These are phyloP conservation scores for Podospora bellae-mahoneyi DNA, from an alignment of 495 filamentous ascomycete genomes.

Conservation along the genomic window DNA sequence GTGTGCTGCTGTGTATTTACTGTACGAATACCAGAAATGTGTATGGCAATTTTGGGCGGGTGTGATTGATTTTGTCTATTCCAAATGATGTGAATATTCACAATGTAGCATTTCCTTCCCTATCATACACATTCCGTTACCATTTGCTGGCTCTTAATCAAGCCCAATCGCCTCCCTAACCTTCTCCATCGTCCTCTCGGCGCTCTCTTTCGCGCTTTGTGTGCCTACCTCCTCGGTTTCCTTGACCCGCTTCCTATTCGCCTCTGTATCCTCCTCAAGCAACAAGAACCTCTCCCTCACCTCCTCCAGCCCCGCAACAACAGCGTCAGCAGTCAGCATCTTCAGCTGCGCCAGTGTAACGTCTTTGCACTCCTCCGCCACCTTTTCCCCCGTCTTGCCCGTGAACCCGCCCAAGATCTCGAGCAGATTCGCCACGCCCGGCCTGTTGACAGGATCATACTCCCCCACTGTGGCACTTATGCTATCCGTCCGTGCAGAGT, in stretches of 20 bases:
- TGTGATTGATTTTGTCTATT: too few relatives aligned
- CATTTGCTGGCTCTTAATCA: background rate
- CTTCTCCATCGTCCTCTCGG: constrained; percentile 61
- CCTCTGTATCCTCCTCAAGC: constrained; percentile 44
- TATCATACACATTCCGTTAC: background rate
- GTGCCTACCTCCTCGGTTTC: constrained; percentile 59
- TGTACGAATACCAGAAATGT: constrained; percentile 10
- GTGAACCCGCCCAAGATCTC: constrained; percentile 65
- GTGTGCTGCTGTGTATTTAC: constrained; percentile 2
- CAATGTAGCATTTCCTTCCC: background rate
- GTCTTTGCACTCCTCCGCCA: constrained; percentile 50
- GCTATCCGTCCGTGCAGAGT: constrained; percentile 69
- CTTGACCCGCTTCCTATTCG: constrained; percentile 45
- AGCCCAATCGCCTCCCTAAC: constrained; percentile 65
- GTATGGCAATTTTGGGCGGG: background rate
- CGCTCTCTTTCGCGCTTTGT: constrained; percentile 58
- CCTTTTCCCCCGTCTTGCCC: constrained; percentile 44
- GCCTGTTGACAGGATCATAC: constrained; percentile 67
- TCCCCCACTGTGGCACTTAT: constrained; percentile 51
- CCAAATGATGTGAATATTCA: too few relatives aligned
- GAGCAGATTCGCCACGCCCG: constrained; percentile 84
- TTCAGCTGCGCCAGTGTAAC: constrained; percentile 64
- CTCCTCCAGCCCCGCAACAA: constrained; percentile 52
- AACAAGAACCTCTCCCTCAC: constrained; percentile 61
- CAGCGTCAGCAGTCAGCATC: constrained; percentile 50